Base-by-base conservation (phyloP, 1,284 basidiomycete species). In the Moesziomyces aphidis region DNA sequence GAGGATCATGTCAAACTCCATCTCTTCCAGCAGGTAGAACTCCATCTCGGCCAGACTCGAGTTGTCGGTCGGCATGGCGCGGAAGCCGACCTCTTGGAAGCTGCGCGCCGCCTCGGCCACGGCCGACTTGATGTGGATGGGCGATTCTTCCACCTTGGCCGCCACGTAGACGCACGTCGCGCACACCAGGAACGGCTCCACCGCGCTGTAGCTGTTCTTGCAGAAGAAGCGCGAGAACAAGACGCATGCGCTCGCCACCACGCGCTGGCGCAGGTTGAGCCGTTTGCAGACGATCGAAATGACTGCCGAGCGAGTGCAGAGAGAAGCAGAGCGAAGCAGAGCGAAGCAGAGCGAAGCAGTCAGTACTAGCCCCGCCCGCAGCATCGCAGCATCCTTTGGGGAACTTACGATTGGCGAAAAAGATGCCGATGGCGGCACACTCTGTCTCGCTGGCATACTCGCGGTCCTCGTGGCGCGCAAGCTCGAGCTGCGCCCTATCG, bases 91-190 rank as follows among this genome's bases (percentile, higher is more conserved):
- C 46, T 82, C 80, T 50, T 69, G 61, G 31, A 73, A 76, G 17
- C 48, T 49, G 23, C 68, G 49, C 63, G 91, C 89, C 0, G 94
- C 91, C 83, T 97, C 95, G 0, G 90, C 86, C n/a, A 96, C 90
- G 22, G 96, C 91, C 64, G 89, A 92, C 86, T 97, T 97, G 86
- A 98, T 94, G 83, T 97, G 95, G 0, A 95, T 89, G 0, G 96
- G 95, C 0, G 91, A 93, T 85, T 99, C 96, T 81, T 99, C 96
- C 0, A 95, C 93, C 85, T 99, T 99, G 5, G 95, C 93, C 3
- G 96, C 95, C 24, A 98, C 91, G 85, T 97, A 98, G 70, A 93
- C 91, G 85, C 95, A 98, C 0, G 95, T 93, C 0, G 94, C 91
- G 39, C 94, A 90, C 45, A 98, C 94, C 53, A 96, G 88, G 80